Evolutionary conservation across 306 rosid species (phyloP), one percentile per base, ranked within the genome.

Genomic region (Cucumis melo): DNA sequence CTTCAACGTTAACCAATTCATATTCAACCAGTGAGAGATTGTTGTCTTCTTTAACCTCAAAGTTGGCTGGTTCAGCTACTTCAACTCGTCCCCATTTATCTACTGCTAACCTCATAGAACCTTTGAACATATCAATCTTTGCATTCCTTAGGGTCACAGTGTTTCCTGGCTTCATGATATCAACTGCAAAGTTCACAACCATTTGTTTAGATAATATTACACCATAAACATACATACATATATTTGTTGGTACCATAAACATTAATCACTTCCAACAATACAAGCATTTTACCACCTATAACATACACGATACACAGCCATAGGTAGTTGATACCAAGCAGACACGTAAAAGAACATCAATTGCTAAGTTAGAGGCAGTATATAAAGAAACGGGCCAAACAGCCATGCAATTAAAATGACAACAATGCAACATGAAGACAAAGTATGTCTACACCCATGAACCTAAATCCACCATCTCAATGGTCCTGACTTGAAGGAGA

Each of bases 51-150:
- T 82, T 88, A 72, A 90, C 96, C 75, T 85, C 89, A 78, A 92
- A 90, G 39, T 75, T 34, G 60, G 90, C 93, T 14, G 96, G 92
- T 73, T 90, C 96, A 0, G 93, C 65, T 15, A 62, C 89, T 85
- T 92, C 98, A 72, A 88, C 78, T 46, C 93, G 96, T 9, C 98
- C 98, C 98, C 96, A 90, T 84, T 86, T 90, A 82, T 90, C 96
- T 71, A 90, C 98, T 0, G 90, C 98, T 64, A 90, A 87, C 90
- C 96, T 92, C 98, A 92, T 90, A 0, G 98, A 90, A 39, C 96
- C 98, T 82, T 92, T 92, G 82, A 92, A 92, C 98, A 92, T 89
- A 90, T 89, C 98, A 61, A 92, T 90, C 92, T 87, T 92, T 3
- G 98, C 96, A 79, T 92, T 92, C 10, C 96, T 91, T 82, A 92